Base-by-base conservation (phyloP, 306 rosid genomes). In the Quercus gilva region DNA sequence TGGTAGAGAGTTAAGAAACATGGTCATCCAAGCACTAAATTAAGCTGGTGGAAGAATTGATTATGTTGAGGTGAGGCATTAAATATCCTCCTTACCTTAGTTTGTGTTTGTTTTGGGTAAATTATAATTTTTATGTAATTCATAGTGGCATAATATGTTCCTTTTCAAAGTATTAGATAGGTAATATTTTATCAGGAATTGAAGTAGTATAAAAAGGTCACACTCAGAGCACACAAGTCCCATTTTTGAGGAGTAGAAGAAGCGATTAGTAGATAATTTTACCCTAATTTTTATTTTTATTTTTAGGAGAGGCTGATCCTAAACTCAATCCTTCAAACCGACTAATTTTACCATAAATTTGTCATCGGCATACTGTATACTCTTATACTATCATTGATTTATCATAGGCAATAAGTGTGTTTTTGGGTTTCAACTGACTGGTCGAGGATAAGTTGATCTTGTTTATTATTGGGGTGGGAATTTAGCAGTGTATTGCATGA, bases 11-110 rank as follows among this genome's bases (percentile, higher is more conserved):
- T 82, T 95, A 79, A 90, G 74, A 81, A 78, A 81, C 71, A 23
- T 69, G 45, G 89, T 87, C 78, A 57, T 74, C 43, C 79, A 89
- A 77, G 85, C 84, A 23, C 79, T 95, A 76, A 53, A 75, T 60
- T 90, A 88, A 80, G 91, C 97, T 12, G 96, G 97, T 45, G 99
- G 99, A 79, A 79, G 69, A 79, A 78, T 95, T 76, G 99, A 95
- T 75, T 95, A 95, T 86, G 96, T 90, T 1, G 99, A 93, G 97
- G 98, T 93, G 79, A 86, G 78, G 12, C 57, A 25, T 7, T 55
- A 9, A 57, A 33, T 56, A 14, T 49, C 59, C 74, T 59, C 52
- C 26, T 41, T 31, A 31, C 35, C 1, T 31, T 41, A 14, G 3
- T 55, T 49, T 13, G 20, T 4, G 35, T 65, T 2, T 65, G 21